These are phyloP conservation scores for Penicillium sp. DNA, from an alignment of 2,329 filamentous ascomycete genomes.

Conservation along the genomic window DNA sequence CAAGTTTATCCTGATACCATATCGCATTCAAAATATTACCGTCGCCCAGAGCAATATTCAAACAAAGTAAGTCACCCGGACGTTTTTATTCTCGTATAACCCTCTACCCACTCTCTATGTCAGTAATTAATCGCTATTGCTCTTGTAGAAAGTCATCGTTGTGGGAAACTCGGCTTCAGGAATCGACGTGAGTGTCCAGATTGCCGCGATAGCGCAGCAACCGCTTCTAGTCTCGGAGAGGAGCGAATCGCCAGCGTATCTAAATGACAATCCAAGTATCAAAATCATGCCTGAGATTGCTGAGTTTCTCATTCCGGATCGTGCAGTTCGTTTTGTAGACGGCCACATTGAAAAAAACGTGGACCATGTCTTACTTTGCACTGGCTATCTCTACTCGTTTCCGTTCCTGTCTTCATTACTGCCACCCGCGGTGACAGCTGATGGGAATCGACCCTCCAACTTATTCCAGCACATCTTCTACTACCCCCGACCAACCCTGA, in stretches of 20 bases:
- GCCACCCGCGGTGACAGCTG: slow-evolving; percentile 59
- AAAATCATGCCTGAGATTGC: slow-evolving; percentile 51
- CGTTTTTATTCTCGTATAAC: neutral
- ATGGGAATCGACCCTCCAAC: slow-evolving; percentile 66
- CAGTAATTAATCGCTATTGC: neutral
- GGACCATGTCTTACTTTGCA: slow-evolving; percentile 80
- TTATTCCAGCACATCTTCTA: slow-evolving; percentile 79
- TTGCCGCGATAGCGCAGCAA: slow-evolving; percentile 56
- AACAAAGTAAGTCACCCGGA: slow-evolving; percentile 50
- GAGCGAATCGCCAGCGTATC: slow-evolving; percentile 46
- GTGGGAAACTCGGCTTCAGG: slow-evolving; percentile 84
- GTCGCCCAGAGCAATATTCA: slow-evolving; percentile 58
- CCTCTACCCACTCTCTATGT: neutral
- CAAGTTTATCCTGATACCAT: slow-evolving; percentile 57
- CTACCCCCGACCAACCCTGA: slow-evolving; percentile 70
- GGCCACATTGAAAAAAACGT: slow-evolving; percentile 62
- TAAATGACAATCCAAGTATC: slow-evolving; percentile 47
- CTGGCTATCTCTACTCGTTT: slow-evolving; percentile 81
- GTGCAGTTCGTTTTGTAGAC: slow-evolving; percentile 61
- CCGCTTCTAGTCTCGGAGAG: slow-evolving; percentile 63
- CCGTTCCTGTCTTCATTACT: slow-evolving; percentile 60
- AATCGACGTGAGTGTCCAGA: slow-evolving; percentile 75
- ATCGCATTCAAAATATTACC: slow-evolving; percentile 76
- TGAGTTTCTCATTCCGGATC: slow-evolving; percentile 50
- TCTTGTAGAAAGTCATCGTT: slow-evolving; percentile 64